phyloP scores from a whole-genome alignment of 169 alveolate species.

The Neospora caninum region DNA sequence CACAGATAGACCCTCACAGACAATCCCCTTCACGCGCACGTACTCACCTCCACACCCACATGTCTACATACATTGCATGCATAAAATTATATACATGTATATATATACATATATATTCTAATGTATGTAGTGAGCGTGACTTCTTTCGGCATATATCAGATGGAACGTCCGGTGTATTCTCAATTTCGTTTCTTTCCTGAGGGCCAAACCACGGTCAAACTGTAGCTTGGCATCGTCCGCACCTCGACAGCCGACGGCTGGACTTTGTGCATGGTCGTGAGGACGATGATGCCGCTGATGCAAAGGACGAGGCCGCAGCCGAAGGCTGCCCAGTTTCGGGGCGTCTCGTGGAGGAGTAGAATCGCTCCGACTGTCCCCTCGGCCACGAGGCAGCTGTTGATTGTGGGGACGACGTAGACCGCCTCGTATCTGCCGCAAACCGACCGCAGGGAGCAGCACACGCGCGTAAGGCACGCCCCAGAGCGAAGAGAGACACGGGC shows the following conservation, averaged over 20 bases:
- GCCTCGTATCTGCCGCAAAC: constrained; percentile 54
- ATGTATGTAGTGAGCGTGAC: neutral
- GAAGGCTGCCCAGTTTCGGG: constrained; percentile 14
- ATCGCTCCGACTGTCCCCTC: constrained; percentile 62
- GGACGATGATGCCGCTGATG: constrained; percentile 47
- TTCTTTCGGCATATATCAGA: no score
- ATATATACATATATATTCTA: neutral
- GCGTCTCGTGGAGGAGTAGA: constrained; percentile 45
- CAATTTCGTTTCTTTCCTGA: no score
- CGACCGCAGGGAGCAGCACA: neutral
- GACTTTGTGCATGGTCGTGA: constrained; percentile 31
- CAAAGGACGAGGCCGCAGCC: constrained; percentile 27
- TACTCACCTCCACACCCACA: no score
- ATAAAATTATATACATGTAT: neutral
- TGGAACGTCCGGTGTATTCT: no score
- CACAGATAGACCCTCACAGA: no score
- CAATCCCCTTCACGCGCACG: no score
- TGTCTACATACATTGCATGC: no score
- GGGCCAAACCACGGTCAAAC: no score
- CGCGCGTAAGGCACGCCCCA: neutral
- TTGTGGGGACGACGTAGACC: constrained; percentile 61
- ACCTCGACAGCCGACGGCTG: neutral
- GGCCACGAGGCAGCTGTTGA: constrained; percentile 61
- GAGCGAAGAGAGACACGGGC: neutral
- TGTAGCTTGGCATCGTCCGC: no score